Evolutionary conservation across 1,139 yeast species (phyloP), one percentile per base, ranked within the genome.

Genomic region (Geotrichum cucujoidarum): DNA sequence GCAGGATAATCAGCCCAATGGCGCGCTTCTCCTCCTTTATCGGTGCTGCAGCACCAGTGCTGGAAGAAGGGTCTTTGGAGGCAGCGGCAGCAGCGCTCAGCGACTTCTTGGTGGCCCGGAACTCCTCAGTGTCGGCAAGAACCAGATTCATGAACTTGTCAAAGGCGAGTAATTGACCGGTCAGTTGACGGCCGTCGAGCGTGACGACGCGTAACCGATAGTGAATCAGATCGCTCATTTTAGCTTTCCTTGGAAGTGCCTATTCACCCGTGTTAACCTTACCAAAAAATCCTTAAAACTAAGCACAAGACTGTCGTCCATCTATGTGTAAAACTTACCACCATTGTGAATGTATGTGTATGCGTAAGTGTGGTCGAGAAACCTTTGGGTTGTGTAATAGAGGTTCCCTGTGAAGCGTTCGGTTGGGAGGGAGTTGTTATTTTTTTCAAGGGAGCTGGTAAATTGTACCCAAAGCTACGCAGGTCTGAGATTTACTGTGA

Each of bases 71-170:
- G 33, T 30, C n/a, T 13, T 24, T 24, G 24, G 29, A 18, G 13
- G 45, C 34, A 25, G 45, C 24, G n/a, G 57, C 46, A 21, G 40
- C 42, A 8, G 43, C 40, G 22, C 41, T 33, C 4, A 49, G 59
- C 24, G 81, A 76, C 56, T 80, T 81, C 58, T 80, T 82, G 3
- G 95, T 81, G 14, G 81, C 69, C 55, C 97, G 74, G 59, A 80
- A 80, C 62, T 92, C 98, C 59, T 86, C 90, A 40, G 95, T 79
- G 56, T 90, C 95, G 14, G 86, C 76, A 36, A 92, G 70, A 14
- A 92, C 96, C 39, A 92, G 65, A 64, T 92, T 92, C 82, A 90
- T 82, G 64, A 83, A 86, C 63, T 83, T 83, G 66, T 92, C 97
- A 63, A 88, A 92, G 3, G 97, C 92, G 55, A 90, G 68, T 48